Conservation (phyloP, 2,329 filamentous ascomycete species). For the Talaromyces sp. region DNA sequence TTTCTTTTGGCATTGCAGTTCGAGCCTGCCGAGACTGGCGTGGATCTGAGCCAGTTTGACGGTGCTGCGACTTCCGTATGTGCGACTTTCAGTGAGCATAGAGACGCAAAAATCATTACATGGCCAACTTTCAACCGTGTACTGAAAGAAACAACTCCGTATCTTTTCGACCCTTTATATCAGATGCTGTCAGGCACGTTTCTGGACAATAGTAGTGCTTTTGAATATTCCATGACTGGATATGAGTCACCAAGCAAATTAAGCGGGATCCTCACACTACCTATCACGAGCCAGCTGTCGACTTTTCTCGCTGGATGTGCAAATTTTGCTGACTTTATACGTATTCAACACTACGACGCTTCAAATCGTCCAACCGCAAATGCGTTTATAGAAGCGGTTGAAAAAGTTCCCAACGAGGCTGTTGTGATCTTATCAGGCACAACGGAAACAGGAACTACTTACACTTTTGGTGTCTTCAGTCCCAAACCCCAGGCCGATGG, state of each 20-base stretch:
- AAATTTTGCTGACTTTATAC: neutral
- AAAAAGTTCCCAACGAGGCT: neutral
- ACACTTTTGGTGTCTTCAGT: constrained; percentile 1
- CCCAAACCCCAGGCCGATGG: constrained; percentile 1
- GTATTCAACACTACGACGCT: neutral
- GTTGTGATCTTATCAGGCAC: constrained; percentile 1
- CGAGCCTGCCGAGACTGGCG: neutral
- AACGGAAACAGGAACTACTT: neutral
- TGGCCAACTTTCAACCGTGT: neutral
- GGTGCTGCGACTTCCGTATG: neutral
- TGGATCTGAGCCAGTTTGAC: neutral
- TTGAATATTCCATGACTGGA: neutral
- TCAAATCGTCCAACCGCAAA: neutral
- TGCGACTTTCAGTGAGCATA: neutral
- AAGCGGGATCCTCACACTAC: neutral
- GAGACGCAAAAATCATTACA: neutral
- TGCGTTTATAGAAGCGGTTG: neutral
- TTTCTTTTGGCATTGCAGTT: neutral
- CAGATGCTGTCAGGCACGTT: neutral
- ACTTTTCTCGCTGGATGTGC: neutral
- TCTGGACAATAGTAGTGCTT: neutral
- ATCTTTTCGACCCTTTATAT: constrained; percentile 3
- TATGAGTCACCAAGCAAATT: neutral
- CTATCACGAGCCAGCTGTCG: neutral
- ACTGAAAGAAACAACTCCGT: neutral